Conservation (phyloP, 805 yeast genomes). For the Candida quercuum region DNA sequence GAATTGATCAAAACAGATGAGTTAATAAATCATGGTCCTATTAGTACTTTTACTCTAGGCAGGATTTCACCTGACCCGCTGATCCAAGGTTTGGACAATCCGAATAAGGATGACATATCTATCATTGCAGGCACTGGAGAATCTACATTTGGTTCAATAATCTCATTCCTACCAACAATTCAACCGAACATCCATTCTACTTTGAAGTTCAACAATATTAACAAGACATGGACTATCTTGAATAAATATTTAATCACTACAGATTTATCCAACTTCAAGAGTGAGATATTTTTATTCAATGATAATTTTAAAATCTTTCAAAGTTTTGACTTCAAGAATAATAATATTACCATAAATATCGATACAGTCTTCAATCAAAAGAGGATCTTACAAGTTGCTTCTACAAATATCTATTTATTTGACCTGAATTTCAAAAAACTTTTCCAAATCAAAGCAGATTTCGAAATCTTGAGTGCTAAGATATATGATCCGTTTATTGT, state of each 20-base stretch:
- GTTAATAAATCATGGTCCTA: constrained; percentile 66
- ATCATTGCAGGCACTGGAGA: constrained; percentile 69
- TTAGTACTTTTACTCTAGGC: constrained; percentile 64
- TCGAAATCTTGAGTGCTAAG: constrained; percentile 59
- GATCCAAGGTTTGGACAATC: constrained; percentile 61
- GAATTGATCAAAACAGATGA: constrained; percentile 46
- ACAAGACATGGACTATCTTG: constrained; percentile 68
- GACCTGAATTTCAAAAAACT: constrained; percentile 54
- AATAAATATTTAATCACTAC: constrained; percentile 67
- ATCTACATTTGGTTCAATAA: constrained; percentile 46
- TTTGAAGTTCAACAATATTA: constrained; percentile 64
- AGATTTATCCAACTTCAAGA: constrained; percentile 54
- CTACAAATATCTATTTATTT: constrained; percentile 56
- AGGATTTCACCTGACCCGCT: constrained; percentile 47
- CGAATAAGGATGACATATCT: constrained; percentile 60
- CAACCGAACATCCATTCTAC: constrained; percentile 66
- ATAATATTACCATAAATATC: constrained; percentile 60
- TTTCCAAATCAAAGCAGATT: constrained; percentile 46
- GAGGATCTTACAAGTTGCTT: constrained; percentile 70
- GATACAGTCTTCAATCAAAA: constrained; percentile 52
- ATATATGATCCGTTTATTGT: constrained; percentile 59
- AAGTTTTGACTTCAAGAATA: constrained; percentile 56
- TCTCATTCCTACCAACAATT: constrained; percentile 60
- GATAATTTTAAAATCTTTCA: constrained; percentile 57
- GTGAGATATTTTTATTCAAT: constrained; percentile 62